Percentiles rank a stretch among this genome's conserved stretches.
Evolutionary conservation across 306 rosid species (phyloP).

Genomic region (Gastrolobium villosum): DNA sequence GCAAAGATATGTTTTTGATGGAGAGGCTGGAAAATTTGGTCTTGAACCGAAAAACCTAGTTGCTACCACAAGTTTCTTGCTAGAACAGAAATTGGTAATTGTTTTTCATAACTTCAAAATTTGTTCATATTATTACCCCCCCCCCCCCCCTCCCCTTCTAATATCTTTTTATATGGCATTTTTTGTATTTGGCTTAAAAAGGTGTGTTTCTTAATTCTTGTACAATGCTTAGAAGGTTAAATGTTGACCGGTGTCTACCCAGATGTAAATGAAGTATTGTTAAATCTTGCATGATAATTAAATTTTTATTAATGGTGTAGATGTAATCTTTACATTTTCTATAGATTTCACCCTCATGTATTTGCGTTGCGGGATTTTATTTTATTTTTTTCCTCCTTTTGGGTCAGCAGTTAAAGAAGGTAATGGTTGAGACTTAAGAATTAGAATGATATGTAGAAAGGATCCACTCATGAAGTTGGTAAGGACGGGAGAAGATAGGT

Average conservation of each 20-base stretch:
- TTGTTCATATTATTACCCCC: not conserved
- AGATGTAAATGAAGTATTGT: not conserved
- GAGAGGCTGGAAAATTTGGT: constrained; percentile 80
- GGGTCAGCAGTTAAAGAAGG: no score
- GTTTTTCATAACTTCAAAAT: constrained; percentile 21
- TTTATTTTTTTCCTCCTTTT: no score
- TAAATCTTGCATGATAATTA: constrained; percentile 12
- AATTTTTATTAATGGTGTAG: not conserved
- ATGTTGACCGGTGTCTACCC: not conserved
- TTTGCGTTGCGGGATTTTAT: no score
- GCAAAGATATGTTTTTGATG: constrained; percentile 78
- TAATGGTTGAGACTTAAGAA: no score
- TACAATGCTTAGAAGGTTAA: constrained; percentile 1
- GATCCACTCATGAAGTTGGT: no score
- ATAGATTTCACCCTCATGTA: not conserved
- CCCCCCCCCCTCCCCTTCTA: not conserved
- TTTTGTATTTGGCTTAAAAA: constrained; percentile 22
- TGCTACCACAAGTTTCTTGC: constrained; percentile 85
- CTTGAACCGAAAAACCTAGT: constrained; percentile 81
- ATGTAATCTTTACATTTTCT: not conserved
- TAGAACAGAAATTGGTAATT: constrained; percentile 85
- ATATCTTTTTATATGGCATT: not conserved
- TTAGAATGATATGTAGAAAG: no score
- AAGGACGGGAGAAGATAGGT: no score
- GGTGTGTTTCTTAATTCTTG: constrained; percentile 2